Conservation (phyloP, 2,329 filamentous ascomycete species). For the Pseudocercospora pini-densiflorae region DNA sequence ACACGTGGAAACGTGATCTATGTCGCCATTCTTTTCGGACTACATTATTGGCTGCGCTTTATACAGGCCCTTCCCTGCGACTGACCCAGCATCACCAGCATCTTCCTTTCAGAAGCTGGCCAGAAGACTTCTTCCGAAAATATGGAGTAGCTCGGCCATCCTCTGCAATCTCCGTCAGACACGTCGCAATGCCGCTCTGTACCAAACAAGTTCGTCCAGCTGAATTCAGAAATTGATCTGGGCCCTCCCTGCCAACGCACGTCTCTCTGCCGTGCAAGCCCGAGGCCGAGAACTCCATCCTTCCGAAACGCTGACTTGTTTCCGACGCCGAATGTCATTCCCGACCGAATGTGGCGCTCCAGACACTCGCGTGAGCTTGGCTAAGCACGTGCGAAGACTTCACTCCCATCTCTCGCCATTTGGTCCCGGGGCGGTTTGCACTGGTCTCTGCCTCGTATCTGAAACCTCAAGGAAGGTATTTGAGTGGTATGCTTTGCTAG, state of each 20-base stretch:
- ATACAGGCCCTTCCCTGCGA: neutral
- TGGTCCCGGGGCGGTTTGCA: neutral
- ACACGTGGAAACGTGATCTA: slow-evolving; percentile 5
- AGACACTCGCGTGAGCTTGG: neutral
- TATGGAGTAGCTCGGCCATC: slow-evolving; percentile 6
- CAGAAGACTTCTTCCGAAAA: neutral
- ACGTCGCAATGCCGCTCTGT: neutral
- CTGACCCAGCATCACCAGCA: neutral
- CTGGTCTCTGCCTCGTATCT: neutral
- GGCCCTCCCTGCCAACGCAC: neutral
- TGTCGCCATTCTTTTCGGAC: neutral
- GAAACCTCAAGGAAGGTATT: neutral
- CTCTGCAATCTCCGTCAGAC: neutral
- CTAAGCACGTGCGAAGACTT: no score
- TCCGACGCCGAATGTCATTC: neutral
- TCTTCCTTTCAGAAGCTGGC: neutral
- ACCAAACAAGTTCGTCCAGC: neutral
- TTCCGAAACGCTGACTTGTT: neutral
- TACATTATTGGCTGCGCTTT: neutral
- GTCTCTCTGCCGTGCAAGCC: neutral
- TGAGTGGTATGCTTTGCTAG: neutral
- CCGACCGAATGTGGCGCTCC: neutral
- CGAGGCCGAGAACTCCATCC: neutral
- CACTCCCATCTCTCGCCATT: neutral
- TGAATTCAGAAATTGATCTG: neutral